Evolutionary conservation across 805 yeast genomes (phyloP), one percentile per base, ranked within the genome.

Genomic region (Spathaspora hagerdaliae): DNA sequence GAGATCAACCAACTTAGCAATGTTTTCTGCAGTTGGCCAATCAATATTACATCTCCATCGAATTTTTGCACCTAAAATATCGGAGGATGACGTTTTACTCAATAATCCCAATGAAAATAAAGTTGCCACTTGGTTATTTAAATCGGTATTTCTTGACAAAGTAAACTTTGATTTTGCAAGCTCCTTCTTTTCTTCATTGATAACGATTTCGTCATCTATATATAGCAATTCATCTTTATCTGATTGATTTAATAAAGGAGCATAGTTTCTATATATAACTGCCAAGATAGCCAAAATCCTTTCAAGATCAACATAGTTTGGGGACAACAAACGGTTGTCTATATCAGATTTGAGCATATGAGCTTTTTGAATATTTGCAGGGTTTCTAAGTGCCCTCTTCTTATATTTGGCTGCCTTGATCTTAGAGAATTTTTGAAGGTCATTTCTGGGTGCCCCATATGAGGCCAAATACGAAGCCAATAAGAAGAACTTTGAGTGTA

Each of bases 401-500:
- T 62, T 65, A 27, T 56, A 51, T 37, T 65, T 65, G 27, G 59
- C 54, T 12, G 64, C 58, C 44, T 66, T 66, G 38, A 85, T 68
- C 48, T 75, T 80, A 31, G 96, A 84, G 56, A 87, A 91, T 43
- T 78, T 69, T 42, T 80, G 77, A 55, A 82, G 67, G 61, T 90
- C 97, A 56, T 76, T 77, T 49, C 79, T 77, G 2, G 84, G 81
- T 29, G 84, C 86, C 45, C 81, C 79, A 57, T 78, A 86, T 0
- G 96, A 88, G 0, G 96, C 95, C 40, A 90, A 65, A 60, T 85
- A 91, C 0, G 96, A 83, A 1, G 96, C 88, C 31, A 89, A 75
- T 12, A 90, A 63, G n/a, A 91, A 64, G 57, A 77, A 87, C 57
- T 87, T 85, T 2, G 92, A 77, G 41, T 78, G 74, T 7, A 57